Base-by-base conservation (phyloP, 169 alveolate species). In the Eimeria maxima region DNA sequence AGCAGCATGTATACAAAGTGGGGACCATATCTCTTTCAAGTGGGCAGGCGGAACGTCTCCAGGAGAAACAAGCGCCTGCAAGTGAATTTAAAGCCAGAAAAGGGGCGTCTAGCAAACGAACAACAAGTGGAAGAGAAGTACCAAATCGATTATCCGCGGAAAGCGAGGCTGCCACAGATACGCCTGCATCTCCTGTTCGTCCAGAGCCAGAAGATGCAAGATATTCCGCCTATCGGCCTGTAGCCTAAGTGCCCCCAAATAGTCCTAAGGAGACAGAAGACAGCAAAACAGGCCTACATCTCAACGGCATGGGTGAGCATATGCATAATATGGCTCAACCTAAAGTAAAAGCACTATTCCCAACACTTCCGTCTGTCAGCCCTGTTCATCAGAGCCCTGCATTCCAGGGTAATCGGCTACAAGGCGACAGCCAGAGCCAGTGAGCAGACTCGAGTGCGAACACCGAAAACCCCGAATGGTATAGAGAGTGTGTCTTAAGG, bases 171-270 rank as follows among this genome's bases (percentile, higher is more conserved):
- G 76, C 96, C 96, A 80, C 16, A 93, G 87, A 29, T 63, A 38
- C 55, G 88, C 55, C 76, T 93, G 96, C 83, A 93, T 44, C 29
- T 93, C 96, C 55, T 81, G 73, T n/a, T 29, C 81, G 74, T 87
- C 90, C 67, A 93, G 74, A 29, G 93, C 96, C 20, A 93, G 80
- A 33, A 93, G 57, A 65, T 93, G 93, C 93, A 93, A 44, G 47
- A 83, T 93, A 73, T 71, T 67, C 47, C 96, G 96, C 45, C 96
- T 22, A 42, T 93, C 94, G 7, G 91, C 96, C 57, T 93, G 96
- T 45, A 93, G 89, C 45, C 96, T 74, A 60, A 93, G 88, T 13
- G 96, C 90, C 18, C 96, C 96, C 74, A 93, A 92, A 33, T 74
- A 93, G 42, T 93, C 96, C 96, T 93, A 60, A 4, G 60, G 8